Percentiles rank a stretch among this genome's conserved stretches.
These are phyloP conservation scores for Alternaria longipes DNA, from an alignment of 2,329 filamentous ascomycete genomes.

Conservation along the genomic window DNA sequence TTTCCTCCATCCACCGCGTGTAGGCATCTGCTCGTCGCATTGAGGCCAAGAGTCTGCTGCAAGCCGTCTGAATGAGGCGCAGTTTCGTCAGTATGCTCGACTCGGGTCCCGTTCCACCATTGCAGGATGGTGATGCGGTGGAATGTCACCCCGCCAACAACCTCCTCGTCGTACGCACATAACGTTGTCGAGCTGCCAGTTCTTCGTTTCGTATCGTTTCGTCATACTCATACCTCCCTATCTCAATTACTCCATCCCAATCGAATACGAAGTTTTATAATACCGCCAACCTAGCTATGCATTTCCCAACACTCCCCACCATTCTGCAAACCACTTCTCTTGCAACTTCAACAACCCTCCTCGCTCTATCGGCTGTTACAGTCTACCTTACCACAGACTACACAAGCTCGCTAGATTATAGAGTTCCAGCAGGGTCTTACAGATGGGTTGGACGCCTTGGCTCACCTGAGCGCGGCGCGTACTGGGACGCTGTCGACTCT, in stretches of 20 bases:
- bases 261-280: too few relatives aligned
- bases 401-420: neutral
- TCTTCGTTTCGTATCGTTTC: neutral
- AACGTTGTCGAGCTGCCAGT: neutral
- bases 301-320: neutral
- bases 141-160: neutral
- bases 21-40: neutral
- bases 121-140: neutral
- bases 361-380: conserved; percentile 1
- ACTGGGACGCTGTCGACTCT: neutral
- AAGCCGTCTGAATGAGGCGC: neutral
- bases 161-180: neutral
- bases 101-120: neutral
- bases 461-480: neutral
- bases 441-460: neutral
- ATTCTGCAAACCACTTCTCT: neutral
- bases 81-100: neutral
- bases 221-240: too few relatives aligned
- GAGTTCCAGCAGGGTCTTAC: neutral
- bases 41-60: neutral
- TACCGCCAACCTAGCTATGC: neutral
- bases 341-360: neutral
- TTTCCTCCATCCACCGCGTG: neutral
- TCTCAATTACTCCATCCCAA: neutral
- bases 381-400: conserved; percentile 1